Percentiles rank a stretch among this genome's conserved stretches.
Conservation (phyloP, 441 rosid species). For the Gossypium davidsonii region DNA sequence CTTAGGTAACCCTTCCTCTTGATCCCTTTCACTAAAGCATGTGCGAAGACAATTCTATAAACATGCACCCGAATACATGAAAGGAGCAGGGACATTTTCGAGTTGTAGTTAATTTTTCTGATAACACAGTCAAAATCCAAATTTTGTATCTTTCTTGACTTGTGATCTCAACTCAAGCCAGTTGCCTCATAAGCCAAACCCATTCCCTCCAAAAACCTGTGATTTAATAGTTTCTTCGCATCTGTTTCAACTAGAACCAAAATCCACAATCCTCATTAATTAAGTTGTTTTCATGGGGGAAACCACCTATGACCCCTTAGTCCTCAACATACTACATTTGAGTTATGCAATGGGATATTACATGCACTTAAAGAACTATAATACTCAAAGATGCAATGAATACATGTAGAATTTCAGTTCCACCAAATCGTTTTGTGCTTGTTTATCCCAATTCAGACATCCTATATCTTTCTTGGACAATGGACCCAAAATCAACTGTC, state of each 20-base stretch:
- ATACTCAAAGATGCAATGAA: neutral
- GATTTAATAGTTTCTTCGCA: neutral
- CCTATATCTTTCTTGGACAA: conserved; percentile 8
- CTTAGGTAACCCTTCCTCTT: conserved; percentile 6
- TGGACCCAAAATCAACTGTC: neutral
- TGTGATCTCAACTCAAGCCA: neutral
- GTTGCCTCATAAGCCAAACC: neutral
- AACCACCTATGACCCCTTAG: neutral
- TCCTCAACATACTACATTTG: neutral
- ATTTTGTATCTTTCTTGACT: neutral
- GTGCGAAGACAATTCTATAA: neutral
- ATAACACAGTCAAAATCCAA: neutral
- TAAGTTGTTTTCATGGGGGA: neutral
- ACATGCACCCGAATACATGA: neutral
- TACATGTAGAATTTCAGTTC: neutral
- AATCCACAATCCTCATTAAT: neutral
- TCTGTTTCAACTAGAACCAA: neutral
- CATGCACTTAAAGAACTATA: neutral
- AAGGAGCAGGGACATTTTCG: neutral
- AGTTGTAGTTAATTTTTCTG: neutral
- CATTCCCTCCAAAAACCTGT: neutral
- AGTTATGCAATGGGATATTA: neutral
- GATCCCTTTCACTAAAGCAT: neutral
- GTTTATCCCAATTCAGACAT: neutral
- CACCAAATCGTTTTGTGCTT: neutral